Percentiles rank a stretch among this genome's conserved stretches.
These are phyloP conservation scores for Boeremia lycopersici DNA, from an alignment of 2,329 filamentous ascomycete species.

Conservation along the genomic window DNA sequence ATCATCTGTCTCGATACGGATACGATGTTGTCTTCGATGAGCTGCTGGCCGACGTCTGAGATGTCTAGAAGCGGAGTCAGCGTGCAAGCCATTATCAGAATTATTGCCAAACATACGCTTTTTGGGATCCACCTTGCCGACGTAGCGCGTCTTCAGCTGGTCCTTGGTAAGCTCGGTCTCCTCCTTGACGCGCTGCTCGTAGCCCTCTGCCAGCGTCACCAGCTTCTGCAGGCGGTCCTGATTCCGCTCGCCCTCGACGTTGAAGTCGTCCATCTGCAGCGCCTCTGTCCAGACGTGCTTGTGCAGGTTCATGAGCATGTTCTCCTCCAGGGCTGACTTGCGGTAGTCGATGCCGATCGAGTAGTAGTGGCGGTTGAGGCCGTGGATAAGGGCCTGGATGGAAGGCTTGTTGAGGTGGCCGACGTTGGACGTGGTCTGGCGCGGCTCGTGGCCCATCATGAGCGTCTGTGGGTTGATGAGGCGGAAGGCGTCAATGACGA, in stretches of 20 bases:
- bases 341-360: constrained; percentile 98
- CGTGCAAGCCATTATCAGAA: not conserved
- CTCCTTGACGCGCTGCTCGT: constrained; percentile 98
- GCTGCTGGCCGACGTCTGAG: constrained; percentile 91
- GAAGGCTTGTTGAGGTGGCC: constrained; percentile 99
- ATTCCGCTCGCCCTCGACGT: constrained; percentile 80
- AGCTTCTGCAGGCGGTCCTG: constrained; percentile 85
- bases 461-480: constrained; percentile 97
- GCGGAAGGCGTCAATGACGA: constrained; percentile 98
- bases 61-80: constrained; percentile 62
- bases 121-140: constrained; percentile 98
- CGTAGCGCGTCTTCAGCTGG: constrained; percentile 97
- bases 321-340: constrained; percentile 97
- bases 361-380: constrained; percentile 98
- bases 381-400: constrained; percentile 98
- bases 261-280: constrained; percentile 95
- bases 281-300: constrained; percentile 99
- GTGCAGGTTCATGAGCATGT: constrained; percentile 99
- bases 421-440: constrained; percentile 96
- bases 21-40: constrained; percentile 99
- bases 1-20: constrained; percentile 99
- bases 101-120: constrained; percentile 66
- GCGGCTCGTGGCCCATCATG: constrained; percentile 96
- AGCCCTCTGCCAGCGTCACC: constrained; percentile 88
- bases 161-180: constrained; percentile 97